Conservation (phyloP, 495 filamentous ascomycete genomes). For the Aspergillus indologenus region DNA sequence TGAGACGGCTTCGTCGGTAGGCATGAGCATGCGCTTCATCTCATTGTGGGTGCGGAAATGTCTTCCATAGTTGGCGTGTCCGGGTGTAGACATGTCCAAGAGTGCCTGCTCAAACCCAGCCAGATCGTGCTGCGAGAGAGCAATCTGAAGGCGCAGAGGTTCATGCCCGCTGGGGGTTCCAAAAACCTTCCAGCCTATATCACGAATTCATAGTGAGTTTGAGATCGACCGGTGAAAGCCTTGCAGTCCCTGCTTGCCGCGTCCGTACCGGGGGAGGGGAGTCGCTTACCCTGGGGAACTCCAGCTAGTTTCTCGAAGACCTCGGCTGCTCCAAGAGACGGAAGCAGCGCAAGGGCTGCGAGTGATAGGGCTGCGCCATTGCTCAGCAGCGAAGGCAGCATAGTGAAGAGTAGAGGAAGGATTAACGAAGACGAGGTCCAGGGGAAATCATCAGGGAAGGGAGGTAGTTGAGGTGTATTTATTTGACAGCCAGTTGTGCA, state of each 20-base stretch:
- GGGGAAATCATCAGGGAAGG: background rate
- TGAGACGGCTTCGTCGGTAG: conserved; percentile 43
- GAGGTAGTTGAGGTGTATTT: background rate
- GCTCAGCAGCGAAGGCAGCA: conserved; percentile 30
- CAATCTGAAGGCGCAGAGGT: conserved; percentile 42
- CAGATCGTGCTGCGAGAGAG: conserved; percentile 55
- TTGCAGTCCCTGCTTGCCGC: background rate
- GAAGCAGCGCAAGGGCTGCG: conserved; percentile 38
- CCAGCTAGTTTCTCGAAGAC: conserved; percentile 37
- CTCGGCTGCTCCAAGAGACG: conserved; percentile 32
- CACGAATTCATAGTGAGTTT: background rate
- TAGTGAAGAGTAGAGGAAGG: conserved; percentile 11
- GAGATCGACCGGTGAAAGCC: background rate
- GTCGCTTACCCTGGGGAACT: conserved; percentile 34
- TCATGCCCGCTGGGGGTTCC: conserved; percentile 29
- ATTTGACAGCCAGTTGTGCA: background rate
- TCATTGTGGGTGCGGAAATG: conserved; percentile 56
- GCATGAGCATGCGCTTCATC: conserved; percentile 53
- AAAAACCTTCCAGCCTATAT: conserved; percentile 37
- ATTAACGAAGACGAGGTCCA: background rate
- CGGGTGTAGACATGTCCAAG: conserved; percentile 57
- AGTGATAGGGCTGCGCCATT: conserved; percentile 37
- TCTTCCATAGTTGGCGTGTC: conserved; percentile 58
- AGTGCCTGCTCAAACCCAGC: conserved; percentile 60
- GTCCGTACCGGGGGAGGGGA: too few relatives aligned